A percentile compares a stretch with the other conserved stretches of the same genome.
Conservation (phyloP, 768 basidiomycete species). For the Tricholoma matsutake region DNA sequence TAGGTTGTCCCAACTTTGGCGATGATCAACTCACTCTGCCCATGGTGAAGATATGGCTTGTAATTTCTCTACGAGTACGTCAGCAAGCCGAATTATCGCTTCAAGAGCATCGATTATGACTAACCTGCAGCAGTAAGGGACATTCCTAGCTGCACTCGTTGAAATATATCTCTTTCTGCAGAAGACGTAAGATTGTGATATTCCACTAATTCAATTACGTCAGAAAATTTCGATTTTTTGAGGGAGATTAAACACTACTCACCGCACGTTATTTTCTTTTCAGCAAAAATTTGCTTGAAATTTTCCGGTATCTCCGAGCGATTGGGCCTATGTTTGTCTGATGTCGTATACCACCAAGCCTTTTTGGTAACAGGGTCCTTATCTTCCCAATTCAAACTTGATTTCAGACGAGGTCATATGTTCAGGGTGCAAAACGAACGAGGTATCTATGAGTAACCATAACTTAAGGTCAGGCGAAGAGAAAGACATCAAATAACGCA, state of each 20-base stretch:
- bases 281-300: slow-evolving; percentile 48
- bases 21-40: slow-evolving; percentile 39
- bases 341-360: slow-evolving; percentile 58
- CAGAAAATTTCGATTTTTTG: not conserved
- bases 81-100: not conserved
- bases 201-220: slow-evolving; percentile 48
- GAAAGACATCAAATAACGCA: slow-evolving; percentile 24
- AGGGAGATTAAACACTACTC: slow-evolving; percentile 15
- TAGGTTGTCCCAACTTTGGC: not conserved
- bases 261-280: slow-evolving; percentile 70
- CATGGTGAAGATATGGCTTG: slow-evolving; percentile 75
- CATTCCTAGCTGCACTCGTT: slow-evolving; percentile 80
- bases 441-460: slow-evolving; percentile 12
- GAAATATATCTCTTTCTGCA: slow-evolving; percentile 76
- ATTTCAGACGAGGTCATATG: slow-evolving; percentile 15
- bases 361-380: slow-evolving; percentile 56
- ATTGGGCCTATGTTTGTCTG: slow-evolving; percentile 39
- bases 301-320: slow-evolving; percentile 51
- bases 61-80: slow-evolving; percentile 56
- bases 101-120: slow-evolving; percentile 8
- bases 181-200: slow-evolving; percentile 53
- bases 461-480: not conserved
- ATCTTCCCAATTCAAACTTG: slow-evolving; percentile 37
- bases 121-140: slow-evolving; percentile 69
- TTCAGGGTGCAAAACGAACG: slow-evolving; percentile 13